Evolutionary conservation across 805 yeast genomes (phyloP).

Genomic region (Wickerhamiella sergipiensis): DNA sequence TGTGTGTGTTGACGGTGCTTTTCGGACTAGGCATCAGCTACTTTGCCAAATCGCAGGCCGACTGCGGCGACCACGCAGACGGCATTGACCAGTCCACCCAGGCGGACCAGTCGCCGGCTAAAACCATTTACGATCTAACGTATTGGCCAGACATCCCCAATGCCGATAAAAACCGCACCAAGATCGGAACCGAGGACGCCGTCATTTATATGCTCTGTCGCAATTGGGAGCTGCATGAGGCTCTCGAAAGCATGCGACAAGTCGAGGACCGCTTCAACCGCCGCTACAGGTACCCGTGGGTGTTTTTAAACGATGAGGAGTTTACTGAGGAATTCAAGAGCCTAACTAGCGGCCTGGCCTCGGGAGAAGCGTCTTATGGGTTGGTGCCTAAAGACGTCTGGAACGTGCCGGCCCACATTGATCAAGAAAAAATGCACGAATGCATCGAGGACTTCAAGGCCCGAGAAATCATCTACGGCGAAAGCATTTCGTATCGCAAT

Average conservation of each 20-base stretch:
- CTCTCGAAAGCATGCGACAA: slow-evolving; percentile 62
- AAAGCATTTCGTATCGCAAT: slow-evolving; percentile 59
- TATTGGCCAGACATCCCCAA: slow-evolving; percentile 18
- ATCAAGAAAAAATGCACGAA: slow-evolving; percentile 39
- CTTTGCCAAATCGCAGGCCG: not conserved
- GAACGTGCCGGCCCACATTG: slow-evolving; percentile 64
- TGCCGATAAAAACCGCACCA: slow-evolving; percentile 19
- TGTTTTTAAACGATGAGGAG: slow-evolving; percentile 76
- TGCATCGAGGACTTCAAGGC: slow-evolving; percentile 33
- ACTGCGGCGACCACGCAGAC: too few species aligned
- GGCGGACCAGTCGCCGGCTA: not conserved
- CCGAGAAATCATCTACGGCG: slow-evolving; percentile 48
- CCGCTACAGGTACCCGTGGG: slow-evolving; percentile 84
- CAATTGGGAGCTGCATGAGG: slow-evolving; percentile 64
- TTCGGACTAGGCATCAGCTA: not conserved
- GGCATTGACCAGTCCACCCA: too few species aligned
- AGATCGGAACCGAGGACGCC: slow-evolving; percentile 58
- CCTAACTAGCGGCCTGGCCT: slow-evolving; percentile 50
- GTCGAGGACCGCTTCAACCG: slow-evolving; percentile 83
- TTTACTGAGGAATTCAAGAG: slow-evolving; percentile 71
- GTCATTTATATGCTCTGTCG: slow-evolving; percentile 78
- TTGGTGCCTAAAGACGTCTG: slow-evolving; percentile 70
- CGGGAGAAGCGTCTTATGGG: slow-evolving; percentile 72
- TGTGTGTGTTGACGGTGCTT: not conserved
- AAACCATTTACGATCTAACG: slow-evolving; percentile 11